Base-by-base conservation (phyloP, 805 yeast genomes). In the Scheffersomyces amazonensis region DNA sequence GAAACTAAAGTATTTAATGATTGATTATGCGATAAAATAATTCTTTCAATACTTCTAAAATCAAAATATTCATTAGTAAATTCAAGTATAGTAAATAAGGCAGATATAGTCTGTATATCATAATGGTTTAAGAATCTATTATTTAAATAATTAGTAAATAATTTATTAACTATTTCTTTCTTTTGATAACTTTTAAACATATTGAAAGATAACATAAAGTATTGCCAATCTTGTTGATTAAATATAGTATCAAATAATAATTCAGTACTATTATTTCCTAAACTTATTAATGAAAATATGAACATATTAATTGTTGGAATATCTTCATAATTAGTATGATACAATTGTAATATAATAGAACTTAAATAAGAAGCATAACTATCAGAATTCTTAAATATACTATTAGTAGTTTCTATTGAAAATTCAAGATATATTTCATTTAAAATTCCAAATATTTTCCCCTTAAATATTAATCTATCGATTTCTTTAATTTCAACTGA, bases 401-500 rank as follows among this genome's bases (percentile, higher is more conserved):
- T 33, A 21, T 38, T 23, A 9, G 36, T 34, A 18, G 34, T 36
- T 3, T 40, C 44, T 20, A 52, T 27, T 16, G 37, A 42, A 17
- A 17, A 20, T 7, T 29, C 22, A 12, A 33, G 4, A 16, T 28
- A 34, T 5, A 49, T 44, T 39, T 66, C 70, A 23, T 52, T 54
- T 12, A 56, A 42, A 11, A 57, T 36, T 1, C 64, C 39, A 31
- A 52, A 60, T 9, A 47, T 35, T 32, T 48, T 53, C 0, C 73
- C 73, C 31, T 53, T 64, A 43, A 60, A 68, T 8, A 69, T n/a
- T 4, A 68, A 45, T 35, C 61, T 62, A 34, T 66, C 71, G n/a
- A 64, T 41, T 39, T 68, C 73, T 31, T 54, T 56, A 7, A 42
- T 23, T 22, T 54, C 55, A 5, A 51, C 19, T 2, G 39, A 34